A percentile compares a stretch with the other conserved stretches of the same genome.
These are phyloP conservation scores for Hanseniaspora meyeri DNA, from an alignment of 805 yeast genomes.

Conservation along the genomic window DNA sequence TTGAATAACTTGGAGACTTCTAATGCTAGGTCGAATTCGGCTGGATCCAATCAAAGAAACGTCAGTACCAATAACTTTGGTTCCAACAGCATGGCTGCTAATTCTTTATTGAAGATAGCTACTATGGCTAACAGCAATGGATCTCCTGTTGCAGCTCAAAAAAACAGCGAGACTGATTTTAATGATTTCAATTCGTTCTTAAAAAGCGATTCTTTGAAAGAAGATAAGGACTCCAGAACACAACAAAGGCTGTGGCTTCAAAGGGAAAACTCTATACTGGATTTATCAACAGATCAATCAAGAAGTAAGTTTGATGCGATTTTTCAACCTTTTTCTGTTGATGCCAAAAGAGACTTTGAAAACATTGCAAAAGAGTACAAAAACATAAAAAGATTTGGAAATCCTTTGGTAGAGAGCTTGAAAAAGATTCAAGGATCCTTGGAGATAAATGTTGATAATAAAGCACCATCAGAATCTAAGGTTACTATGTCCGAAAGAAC, in stretches of 20 bases:
- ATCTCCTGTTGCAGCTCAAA: constrained; percentile 10
- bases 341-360: constrained; percentile 64
- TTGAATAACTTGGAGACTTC: neutral
- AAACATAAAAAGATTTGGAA: constrained; percentile 53
- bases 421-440: constrained; percentile 32
- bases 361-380: constrained; percentile 61
- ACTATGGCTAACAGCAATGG: constrained; percentile 10
- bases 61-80: neutral
- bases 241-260: constrained; percentile 79
- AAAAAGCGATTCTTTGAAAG: constrained; percentile 24
- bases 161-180: constrained; percentile 12
- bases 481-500: neutral
- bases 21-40: neutral
- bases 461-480: neutral
- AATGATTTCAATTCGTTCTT: constrained; percentile 34
- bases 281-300: constrained; percentile 30
- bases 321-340: constrained; percentile 39
- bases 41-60: neutral
- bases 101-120: constrained; percentile 5
- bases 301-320: constrained; percentile 19
- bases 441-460: constrained; percentile 9
- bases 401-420: constrained; percentile 57
- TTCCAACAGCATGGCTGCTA: neutral
- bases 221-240: constrained; percentile 51
- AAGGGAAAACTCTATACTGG: constrained; percentile 59